Base-by-base conservation (phyloP, 2,329 filamentous ascomycete species). In the Cladosporium sp. region DNA sequence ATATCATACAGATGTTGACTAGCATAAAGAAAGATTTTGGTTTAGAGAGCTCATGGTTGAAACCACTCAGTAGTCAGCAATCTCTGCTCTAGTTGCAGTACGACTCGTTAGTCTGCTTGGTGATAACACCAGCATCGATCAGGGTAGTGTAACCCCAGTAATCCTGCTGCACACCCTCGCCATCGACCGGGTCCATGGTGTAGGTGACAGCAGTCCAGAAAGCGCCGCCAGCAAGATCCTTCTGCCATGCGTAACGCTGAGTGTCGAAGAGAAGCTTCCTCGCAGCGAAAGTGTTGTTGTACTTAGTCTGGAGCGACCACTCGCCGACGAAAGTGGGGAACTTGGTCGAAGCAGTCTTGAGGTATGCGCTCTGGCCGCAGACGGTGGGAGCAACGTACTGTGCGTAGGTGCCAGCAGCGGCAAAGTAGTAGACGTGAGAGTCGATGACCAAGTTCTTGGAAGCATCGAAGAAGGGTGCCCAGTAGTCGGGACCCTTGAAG, bases 251-350 rank as follows among this genome's bases (percentile, higher is more conserved):
- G 56, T 73, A 73, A 2, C 68, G 39, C 52, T 70, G 67, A 0
- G 71, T 72, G 55, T 74, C 68, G 51, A 70, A 66, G 36, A 69
- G 63, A 14, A 61, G 67, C 57, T 66, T 67, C 4, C 71, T 60
- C 20, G 63, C 64, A 1, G 61, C 65, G 20, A 73, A 63, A 8
- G 63, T 67, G 61, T 75, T 75, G 54, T 73, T 70, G 25, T 65
- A 64, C 22, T 64, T 59, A 3, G 67, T 67, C 63, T 75, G 69
- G 15, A 74, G 64, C 3, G 66, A 63, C 70, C 71, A 74, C 60
- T 74, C 72, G 28, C 73, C 73, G 9, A 74, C 65, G 50, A 74
- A 73, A 6, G 68, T 64, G 0, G 71, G 70, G 63, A 72, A 72
- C 40, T 67, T 72, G 51, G 50, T 55, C 52, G 61, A 62, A 5